These are phyloP conservation scores for Cubamyces sp. DNA, from an alignment of 768 basidiomycete genomes.

Conservation along the genomic window DNA sequence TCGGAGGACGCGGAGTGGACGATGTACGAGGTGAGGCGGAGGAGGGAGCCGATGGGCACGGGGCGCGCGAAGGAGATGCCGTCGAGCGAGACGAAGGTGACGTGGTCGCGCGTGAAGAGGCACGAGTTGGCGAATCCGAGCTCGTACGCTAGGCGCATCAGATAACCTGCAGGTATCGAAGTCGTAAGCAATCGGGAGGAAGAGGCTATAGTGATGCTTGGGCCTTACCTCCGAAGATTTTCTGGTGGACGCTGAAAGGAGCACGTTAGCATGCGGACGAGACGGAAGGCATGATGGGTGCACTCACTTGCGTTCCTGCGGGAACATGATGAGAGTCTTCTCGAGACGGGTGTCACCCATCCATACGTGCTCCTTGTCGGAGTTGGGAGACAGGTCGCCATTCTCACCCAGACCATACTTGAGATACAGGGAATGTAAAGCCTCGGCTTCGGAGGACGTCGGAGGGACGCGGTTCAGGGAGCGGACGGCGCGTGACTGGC, in stretches of 20 bases:
- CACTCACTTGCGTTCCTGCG: constrained; percentile 80
- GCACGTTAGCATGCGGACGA: neutral
- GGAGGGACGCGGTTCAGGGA: constrained; percentile 78
- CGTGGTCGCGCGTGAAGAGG: constrained; percentile 65
- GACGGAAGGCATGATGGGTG: neutral
- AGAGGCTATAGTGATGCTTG: neutral
- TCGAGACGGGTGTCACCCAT: constrained; percentile 77
- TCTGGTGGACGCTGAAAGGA: constrained; percentile 71
- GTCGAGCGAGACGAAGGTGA: constrained; percentile 79
- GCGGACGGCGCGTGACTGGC: constrained; percentile 54
- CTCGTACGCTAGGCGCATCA: constrained; percentile 77
- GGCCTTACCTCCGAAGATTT: constrained; percentile 73
- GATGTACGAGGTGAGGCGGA: constrained; percentile 72
- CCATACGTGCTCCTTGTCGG: constrained; percentile 54
- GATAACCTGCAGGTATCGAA: constrained; percentile 39
- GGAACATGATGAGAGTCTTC: constrained; percentile 79
- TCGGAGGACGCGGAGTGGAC: constrained; percentile 57
- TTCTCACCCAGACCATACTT: constrained; percentile 52
- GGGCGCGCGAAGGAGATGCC: constrained; percentile 79
- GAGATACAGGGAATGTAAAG: constrained; percentile 72
- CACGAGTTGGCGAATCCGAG: constrained; percentile 75
- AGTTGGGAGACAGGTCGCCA: constrained; percentile 25
- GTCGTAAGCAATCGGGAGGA: neutral
- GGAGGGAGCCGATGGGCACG: constrained; percentile 83
- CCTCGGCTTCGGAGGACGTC: constrained; percentile 65